Conservation (phyloP, 2,329 filamentous ascomycete species). For the Xylariaceae sp. region DNA sequence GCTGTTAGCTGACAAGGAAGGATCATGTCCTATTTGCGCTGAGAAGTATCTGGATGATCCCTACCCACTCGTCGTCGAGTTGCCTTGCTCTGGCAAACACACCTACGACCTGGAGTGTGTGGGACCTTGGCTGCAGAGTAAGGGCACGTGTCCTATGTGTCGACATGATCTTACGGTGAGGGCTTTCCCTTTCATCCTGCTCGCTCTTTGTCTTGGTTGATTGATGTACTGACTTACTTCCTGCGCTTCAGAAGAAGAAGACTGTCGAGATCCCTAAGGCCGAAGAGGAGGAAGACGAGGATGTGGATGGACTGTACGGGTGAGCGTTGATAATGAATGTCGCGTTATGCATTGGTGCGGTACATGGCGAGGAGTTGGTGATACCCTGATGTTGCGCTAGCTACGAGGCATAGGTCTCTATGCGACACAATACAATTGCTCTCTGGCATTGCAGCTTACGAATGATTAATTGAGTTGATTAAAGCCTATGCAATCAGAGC, state of each 20-base stretch:
- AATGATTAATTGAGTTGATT: no score
- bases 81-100: slow-evolving; percentile 59
- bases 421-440: no score
- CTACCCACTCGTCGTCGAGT: slow-evolving; percentile 61
- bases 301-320: slow-evolving; percentile 49
- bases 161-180: slow-evolving; percentile 51
- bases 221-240: not conserved
- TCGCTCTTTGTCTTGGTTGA: not conserved
- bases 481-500: no score
- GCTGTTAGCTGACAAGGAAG: slow-evolving; percentile 43
- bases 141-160: slow-evolving; percentile 64
- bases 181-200: no score
- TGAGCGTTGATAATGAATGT: slow-evolving; percentile 15
- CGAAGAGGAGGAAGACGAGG: slow-evolving; percentile 53
- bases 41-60: slow-evolving; percentile 60
- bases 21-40: slow-evolving; percentile 62
- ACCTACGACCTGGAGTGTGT: slow-evolving; percentile 67
- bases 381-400: slow-evolving; percentile 12
- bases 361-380: slow-evolving; percentile 3
- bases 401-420: not conserved
- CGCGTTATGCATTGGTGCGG: not conserved
- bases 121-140: slow-evolving; percentile 61
- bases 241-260: slow-evolving; percentile 50
- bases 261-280: slow-evolving; percentile 38
- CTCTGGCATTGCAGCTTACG: no score